A percentile compares a stretch with the other conserved stretches of the same genome.
phyloP scores from a whole-genome alignment of 148 eudicot species.

The Vaccinium myrtillus region DNA sequence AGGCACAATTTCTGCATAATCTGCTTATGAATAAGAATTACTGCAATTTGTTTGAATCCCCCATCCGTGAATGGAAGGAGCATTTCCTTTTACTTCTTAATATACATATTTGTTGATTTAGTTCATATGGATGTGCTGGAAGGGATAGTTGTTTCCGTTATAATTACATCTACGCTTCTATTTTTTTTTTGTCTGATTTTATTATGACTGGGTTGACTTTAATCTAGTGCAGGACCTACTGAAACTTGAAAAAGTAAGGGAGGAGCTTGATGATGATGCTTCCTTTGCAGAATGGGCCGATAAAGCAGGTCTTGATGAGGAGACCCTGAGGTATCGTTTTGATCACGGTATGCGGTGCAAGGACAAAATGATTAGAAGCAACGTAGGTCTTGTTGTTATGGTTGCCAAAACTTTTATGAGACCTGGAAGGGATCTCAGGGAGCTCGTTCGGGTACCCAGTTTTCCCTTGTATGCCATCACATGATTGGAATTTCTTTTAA shows the following conservation, averaged over 20 bases:
- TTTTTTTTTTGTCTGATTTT: not conserved
- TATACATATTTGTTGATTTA: not conserved
- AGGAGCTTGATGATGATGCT: conserved; percentile 55
- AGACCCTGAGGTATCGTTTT: conserved; percentile 62
- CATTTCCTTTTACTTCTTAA: not conserved
- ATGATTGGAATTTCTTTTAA: not conserved
- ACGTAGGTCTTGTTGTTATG: conserved; percentile 85
- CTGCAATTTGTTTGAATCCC: not conserved
- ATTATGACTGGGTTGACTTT: not conserved
- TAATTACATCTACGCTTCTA: not conserved
- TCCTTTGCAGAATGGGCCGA: conserved; percentile 80
- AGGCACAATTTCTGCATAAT: not conserved
- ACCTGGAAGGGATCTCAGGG: conserved; percentile 74
- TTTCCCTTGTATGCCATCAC: conserved; percentile 4
- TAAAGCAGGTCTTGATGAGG: conserved; percentile 77
- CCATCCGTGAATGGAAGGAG: not conserved
- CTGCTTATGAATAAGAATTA: not conserved
- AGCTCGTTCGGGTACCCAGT: conserved; percentile 78
- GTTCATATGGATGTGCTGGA: not conserved
- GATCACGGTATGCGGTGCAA: conserved; percentile 68
- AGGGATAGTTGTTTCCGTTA: not conserved
- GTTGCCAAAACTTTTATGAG: conserved; percentile 87
- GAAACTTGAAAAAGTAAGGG: conserved; percentile 63
- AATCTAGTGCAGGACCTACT: conserved; percentile 55
- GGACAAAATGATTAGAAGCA: conserved; percentile 88